Evolutionary conservation across 1,284 basidiomycete species (phyloP).

Genomic region (Trichosporon coremiiforme): DNA sequence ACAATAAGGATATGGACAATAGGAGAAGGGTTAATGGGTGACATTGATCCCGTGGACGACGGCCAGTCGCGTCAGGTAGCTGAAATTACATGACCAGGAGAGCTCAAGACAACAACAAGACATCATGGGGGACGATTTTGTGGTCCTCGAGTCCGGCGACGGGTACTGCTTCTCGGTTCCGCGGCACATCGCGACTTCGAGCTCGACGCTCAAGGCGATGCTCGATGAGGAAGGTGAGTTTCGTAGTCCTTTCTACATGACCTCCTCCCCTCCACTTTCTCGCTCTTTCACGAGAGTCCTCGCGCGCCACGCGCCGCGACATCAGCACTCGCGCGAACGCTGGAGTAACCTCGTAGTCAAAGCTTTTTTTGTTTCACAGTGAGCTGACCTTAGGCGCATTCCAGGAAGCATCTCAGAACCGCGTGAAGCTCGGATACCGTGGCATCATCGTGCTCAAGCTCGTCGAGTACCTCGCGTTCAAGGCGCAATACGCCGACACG

Average conservation of each 20-base stretch:
- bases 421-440: conserved; percentile 55
- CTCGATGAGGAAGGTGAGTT: conserved; percentile 52
- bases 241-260: background rate
- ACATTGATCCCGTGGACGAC: background rate
- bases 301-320: too few relatives aligned
- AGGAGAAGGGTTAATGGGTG: too few relatives aligned
- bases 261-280: background rate
- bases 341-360: too few relatives aligned
- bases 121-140: conserved; percentile 40
- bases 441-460: conserved; percentile 62
- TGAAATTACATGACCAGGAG: too few relatives aligned
- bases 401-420: conserved; percentile 55
- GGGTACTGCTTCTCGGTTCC: conserved; percentile 54
- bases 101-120: background rate
- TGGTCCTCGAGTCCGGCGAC: conserved; percentile 53
- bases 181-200: conserved; percentile 50
- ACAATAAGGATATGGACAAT: too few relatives aligned
- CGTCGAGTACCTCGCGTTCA: conserved; percentile 62
- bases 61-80: background rate
- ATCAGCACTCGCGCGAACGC: too few relatives aligned
- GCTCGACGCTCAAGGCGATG: conserved; percentile 53
- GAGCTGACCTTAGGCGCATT: too few relatives aligned
- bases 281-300: too few relatives aligned
- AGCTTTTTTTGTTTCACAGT: too few relatives aligned
- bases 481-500: conserved; percentile 58